phyloP scores from a whole-genome alignment of 2,329 filamentous ascomycete genomes.

The Trichoderma aggressivum region DNA sequence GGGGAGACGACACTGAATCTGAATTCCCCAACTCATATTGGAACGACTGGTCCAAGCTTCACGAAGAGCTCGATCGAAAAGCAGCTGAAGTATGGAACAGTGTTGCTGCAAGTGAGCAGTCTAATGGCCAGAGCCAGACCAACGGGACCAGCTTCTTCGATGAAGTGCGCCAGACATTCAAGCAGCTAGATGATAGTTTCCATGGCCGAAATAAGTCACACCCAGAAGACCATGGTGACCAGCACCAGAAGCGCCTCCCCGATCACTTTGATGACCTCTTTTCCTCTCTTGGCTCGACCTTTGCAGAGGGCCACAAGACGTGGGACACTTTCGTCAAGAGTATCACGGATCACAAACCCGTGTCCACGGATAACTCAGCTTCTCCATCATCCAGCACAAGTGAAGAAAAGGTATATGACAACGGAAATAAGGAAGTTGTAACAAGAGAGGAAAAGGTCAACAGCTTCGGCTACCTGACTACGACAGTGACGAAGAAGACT shows the following conservation, averaged over 20 bases:
- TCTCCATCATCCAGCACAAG: constrained; percentile 9
- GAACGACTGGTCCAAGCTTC: constrained; percentile 30
- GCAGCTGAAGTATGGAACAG: constrained; percentile 30
- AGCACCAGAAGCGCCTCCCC: constrained; percentile 22
- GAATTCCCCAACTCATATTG: constrained; percentile 18
- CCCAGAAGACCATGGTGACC: background rate
- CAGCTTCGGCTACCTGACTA: constrained; percentile 41
- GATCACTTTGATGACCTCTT: constrained; percentile 43
- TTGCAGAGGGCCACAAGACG: constrained; percentile 37
- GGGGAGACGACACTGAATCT: background rate
- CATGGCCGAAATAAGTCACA: background rate
- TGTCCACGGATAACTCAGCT: background rate
- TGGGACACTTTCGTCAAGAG: constrained; percentile 41
- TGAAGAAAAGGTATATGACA: constrained; percentile 18
- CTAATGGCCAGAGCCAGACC: constrained; percentile 6
- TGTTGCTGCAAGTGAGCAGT: constrained; percentile 15
- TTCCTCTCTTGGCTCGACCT: constrained; percentile 35
- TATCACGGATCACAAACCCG: constrained; percentile 26
- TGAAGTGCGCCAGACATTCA: constrained; percentile 19
- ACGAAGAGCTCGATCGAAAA: constrained; percentile 30
- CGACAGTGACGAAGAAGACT: constrained; percentile 39
- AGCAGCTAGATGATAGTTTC: constrained; percentile 19
- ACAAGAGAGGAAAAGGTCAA: constrained; percentile 43
- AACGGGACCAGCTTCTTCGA: constrained; percentile 18
- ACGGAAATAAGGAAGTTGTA: constrained; percentile 34